Conservation (phyloP, 2,329 filamentous ascomycete genomes). For the Emmonsia crescens region DNA sequence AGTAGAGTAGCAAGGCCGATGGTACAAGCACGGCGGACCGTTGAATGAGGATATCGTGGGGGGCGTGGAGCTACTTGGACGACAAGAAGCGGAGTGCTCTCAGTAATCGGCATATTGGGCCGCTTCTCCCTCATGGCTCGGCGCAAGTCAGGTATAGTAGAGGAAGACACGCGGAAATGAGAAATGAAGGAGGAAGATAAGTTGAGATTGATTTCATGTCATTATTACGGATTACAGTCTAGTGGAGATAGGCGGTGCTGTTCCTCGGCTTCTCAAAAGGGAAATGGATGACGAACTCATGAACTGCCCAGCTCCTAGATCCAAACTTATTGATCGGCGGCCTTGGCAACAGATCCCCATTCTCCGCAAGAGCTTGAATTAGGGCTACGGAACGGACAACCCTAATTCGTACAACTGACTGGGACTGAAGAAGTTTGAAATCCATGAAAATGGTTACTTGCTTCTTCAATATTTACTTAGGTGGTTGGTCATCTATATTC, state of each 20-base stretch:
- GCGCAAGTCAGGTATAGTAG: not conserved
- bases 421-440: too few relatives aligned
- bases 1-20: conserved; percentile 29
- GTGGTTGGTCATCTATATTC: not conserved
- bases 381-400: too few relatives aligned
- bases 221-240: not conserved
- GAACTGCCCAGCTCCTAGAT: not conserved
- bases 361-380: too few relatives aligned
- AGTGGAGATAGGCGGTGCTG: not conserved
- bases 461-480: not conserved
- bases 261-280: not conserved
- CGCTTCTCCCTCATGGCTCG: conserved; percentile 23
- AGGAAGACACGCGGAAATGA: not conserved
- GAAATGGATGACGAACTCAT: not conserved
- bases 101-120: conserved; percentile 24
- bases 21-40: conserved; percentile 34
- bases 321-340: too few relatives aligned
- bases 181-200: not conserved
- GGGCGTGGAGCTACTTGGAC: conserved; percentile 30
- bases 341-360: too few relatives aligned
- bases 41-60: conserved; percentile 33
- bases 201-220: not conserved
- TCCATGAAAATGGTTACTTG: too few relatives aligned
- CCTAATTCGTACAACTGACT: too few relatives aligned
- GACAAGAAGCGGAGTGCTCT: conserved; percentile 34